A percentile compares a stretch with the other conserved stretches of the same genome.
Conservation (phyloP, 2,329 filamentous ascomycete species). For the Beauveria brongniartii region DNA sequence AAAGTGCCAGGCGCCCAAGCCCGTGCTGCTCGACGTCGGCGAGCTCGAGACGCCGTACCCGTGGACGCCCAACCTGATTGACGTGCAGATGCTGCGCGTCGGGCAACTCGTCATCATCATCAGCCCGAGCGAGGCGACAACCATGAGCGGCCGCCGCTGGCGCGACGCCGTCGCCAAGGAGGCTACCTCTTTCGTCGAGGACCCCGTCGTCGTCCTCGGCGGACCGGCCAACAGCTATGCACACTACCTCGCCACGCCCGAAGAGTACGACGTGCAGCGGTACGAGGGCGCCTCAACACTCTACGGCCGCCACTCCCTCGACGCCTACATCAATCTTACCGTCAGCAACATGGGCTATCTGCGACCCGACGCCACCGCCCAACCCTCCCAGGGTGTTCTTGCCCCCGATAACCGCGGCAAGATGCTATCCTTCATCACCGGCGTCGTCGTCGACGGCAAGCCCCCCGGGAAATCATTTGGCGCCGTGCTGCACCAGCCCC, state of each 20-base stretch:
- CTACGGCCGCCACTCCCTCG: constrained; percentile 72
- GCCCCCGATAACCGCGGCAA: constrained; percentile 71
- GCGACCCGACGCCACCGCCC: constrained; percentile 27
- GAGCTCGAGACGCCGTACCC: constrained; percentile 69
- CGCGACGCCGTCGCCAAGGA: constrained; percentile 55
- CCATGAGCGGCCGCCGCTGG: constrained; percentile 88
- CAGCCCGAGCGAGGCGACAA: constrained; percentile 79
- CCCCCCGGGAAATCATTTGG: constrained; percentile 64
- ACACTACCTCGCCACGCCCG: constrained; percentile 70
- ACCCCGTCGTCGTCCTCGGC: constrained; percentile 73
- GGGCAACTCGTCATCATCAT: constrained; percentile 80
- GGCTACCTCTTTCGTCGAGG: constrained; percentile 40
- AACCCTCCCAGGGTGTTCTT: constrained; percentile 43
- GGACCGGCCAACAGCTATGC: constrained; percentile 88
- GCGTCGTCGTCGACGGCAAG: constrained; percentile 65
- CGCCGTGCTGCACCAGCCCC: constrained; percentile 48
- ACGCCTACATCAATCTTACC: constrained; percentile 82
- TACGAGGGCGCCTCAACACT: constrained; percentile 95
- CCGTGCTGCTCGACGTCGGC: constrained; percentile 81
- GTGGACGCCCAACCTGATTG: constrained; percentile 88
- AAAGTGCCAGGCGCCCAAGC: constrained; percentile 72
- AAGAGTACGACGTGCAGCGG: constrained; percentile 77
- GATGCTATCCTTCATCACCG: constrained; percentile 73
- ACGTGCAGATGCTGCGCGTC: constrained; percentile 76
- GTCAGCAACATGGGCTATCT: constrained; percentile 47